Evolutionary conservation across 1,284 basidiomycete genomes (phyloP).

Genomic region (Mycosarcoma mackinlayi): DNA sequence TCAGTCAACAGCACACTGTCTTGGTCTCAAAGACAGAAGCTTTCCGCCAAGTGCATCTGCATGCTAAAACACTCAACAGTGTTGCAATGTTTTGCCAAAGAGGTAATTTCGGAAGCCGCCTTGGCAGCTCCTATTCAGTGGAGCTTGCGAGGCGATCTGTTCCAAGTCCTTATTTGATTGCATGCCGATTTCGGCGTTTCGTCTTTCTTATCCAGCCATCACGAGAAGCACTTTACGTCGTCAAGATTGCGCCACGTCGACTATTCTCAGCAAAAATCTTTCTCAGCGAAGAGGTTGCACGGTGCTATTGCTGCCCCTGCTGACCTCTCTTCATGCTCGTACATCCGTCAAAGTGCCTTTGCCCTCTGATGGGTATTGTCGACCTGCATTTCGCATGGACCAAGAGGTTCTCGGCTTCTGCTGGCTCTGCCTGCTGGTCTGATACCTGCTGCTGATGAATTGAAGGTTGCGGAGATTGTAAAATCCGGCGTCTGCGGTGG

Average conservation of each 20-base stretch:
- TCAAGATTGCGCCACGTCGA: slow-evolving; percentile 5
- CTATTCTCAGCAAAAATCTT: slow-evolving; percentile 3
- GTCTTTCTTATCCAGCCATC: slow-evolving; percentile 13
- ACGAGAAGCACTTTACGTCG: slow-evolving; percentile 36
- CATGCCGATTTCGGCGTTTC: slow-evolving; percentile 36
- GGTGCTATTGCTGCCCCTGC: background rate
- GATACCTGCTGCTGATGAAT: slow-evolving; percentile 3
- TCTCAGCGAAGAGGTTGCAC: background rate
- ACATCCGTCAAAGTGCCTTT: background rate
- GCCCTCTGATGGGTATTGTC: background rate
- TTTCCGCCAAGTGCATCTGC: slow-evolving; percentile 20
- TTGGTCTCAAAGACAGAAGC: slow-evolving; percentile 8
- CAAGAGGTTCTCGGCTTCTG: background rate
- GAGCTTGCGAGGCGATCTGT: slow-evolving; percentile 7
- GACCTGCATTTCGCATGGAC: background rate
- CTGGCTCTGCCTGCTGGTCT: background rate
- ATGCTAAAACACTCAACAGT: slow-evolving; percentile 40
- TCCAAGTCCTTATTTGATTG: slow-evolving; percentile 27
- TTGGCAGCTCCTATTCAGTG: slow-evolving; percentile 8
- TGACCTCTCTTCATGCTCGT: background rate
- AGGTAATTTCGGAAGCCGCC: slow-evolving; percentile 25
- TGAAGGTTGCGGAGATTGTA: background rate
- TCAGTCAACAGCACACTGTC: background rate
- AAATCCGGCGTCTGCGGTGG: slow-evolving; percentile 1
- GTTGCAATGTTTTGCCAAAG: slow-evolving; percentile 42